A percentile compares a stretch with the other conserved stretches of the same genome.
phyloP scores from a whole-genome alignment of 805 yeast species.

The Komagataella phaffii region DNA sequence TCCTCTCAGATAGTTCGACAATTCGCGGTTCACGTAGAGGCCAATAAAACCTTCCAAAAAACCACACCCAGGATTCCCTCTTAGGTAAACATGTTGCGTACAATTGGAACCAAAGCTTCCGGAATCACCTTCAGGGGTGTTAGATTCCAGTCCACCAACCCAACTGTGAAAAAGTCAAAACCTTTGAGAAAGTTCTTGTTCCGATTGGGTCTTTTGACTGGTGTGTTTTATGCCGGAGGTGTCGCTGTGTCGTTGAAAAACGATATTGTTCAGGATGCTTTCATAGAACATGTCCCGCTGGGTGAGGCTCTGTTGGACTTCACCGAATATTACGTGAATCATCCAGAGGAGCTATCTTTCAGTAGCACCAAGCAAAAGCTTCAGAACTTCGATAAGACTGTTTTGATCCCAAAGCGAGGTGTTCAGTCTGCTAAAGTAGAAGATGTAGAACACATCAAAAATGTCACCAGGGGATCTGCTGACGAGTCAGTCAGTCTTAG shows the following conservation, averaged over 20 bases:
- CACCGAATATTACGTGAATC: constrained; percentile 25
- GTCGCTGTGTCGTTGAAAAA: constrained; percentile 40
- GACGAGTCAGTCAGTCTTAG: constrained; percentile 6
- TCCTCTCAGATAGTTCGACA: neutral
- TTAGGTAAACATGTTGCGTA: neutral
- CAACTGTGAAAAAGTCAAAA: constrained; percentile 8
- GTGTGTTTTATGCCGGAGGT: constrained; percentile 39
- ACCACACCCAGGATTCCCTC: neutral
- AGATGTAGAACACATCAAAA: constrained; percentile 7
- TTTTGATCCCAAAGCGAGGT: constrained; percentile 25
- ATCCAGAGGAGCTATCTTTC: constrained; percentile 14
- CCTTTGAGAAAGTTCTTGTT: constrained; percentile 14
- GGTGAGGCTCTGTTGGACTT: constrained; percentile 40
- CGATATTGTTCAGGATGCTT: constrained; percentile 48
- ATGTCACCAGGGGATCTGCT: constrained; percentile 5
- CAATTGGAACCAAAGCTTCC: constrained; percentile 3
- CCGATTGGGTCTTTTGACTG: constrained; percentile 12
- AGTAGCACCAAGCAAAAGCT: constrained; percentile 23
- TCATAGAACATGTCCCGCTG: constrained; percentile 51
- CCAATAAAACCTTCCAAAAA: neutral
- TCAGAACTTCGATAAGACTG: constrained; percentile 23
- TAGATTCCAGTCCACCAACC: constrained; percentile 11
- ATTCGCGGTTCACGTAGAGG: neutral
- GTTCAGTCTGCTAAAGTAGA: constrained; percentile 20
- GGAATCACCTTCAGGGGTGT: neutral